Conservation (phyloP, 306 rosid genomes). For the Vigna mungo region DNA sequence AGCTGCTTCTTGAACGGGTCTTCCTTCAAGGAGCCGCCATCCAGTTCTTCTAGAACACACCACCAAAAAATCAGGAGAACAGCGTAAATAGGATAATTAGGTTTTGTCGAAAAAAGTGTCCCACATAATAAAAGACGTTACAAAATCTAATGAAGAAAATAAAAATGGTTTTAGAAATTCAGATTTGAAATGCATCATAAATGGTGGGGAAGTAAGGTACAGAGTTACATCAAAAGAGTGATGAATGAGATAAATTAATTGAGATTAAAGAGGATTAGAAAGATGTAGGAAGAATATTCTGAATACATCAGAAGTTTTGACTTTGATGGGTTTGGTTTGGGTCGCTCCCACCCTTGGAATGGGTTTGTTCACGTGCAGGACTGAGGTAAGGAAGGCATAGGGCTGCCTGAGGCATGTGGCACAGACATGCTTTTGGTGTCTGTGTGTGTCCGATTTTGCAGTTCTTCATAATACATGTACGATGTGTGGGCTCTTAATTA, state of each 20-base stretch:
- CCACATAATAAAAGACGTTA: neutral
- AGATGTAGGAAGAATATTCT: slow-evolving; percentile 22
- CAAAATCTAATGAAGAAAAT: neutral
- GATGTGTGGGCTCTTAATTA: slow-evolving; percentile 46
- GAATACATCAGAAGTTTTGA: slow-evolving; percentile 35
- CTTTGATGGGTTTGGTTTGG: slow-evolving; percentile 6
- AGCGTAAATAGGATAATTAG: neutral
- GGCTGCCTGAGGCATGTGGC: slow-evolving; percentile 49
- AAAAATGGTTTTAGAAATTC: too few species aligned
- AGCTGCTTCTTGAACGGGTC: neutral
- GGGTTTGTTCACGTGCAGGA: slow-evolving; percentile 48
- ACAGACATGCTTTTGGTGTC: slow-evolving; percentile 50
- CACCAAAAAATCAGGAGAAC: neutral
- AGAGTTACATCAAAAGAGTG: neutral
- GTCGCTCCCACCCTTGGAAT: neutral
- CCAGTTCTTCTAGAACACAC: neutral
- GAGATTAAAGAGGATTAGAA: slow-evolving; percentile 3
- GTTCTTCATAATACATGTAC: slow-evolving; percentile 50
- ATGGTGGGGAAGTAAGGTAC: neutral
- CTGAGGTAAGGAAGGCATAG: slow-evolving; percentile 38
- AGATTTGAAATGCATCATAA: neutral
- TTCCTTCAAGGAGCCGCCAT: slow-evolving; percentile 1
- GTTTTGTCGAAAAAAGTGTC: neutral
- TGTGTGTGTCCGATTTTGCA: slow-evolving; percentile 48
- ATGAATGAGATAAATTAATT: neutral